These are phyloP conservation scores for Bjerkandera adusta DNA, from an alignment of 1,284 basidiomycete genomes.

Conservation along the genomic window DNA sequence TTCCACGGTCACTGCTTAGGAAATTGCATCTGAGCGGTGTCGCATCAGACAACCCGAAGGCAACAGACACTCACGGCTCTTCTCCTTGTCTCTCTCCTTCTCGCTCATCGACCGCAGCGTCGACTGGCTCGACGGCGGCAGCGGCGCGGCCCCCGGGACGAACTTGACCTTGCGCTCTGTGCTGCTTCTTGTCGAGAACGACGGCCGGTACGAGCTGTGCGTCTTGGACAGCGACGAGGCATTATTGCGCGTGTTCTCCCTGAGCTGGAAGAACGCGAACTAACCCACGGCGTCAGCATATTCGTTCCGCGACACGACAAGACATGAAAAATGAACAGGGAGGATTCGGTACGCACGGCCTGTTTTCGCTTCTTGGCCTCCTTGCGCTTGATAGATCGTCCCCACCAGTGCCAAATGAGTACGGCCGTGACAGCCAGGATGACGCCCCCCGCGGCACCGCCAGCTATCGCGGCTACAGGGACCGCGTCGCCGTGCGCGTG, in stretches of 20 bases:
- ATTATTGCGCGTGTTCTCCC: slow-evolving; percentile 42
- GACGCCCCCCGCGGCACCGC: slow-evolving; percentile 47
- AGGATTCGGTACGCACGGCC: slow-evolving; percentile 36
- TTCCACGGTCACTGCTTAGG: no score
- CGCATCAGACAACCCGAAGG: no score
- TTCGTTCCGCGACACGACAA: no score
- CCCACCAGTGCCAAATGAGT: slow-evolving; percentile 50
- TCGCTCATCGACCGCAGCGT: not conserved
- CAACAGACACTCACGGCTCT: not conserved
- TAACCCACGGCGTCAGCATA: slow-evolving; percentile 11
- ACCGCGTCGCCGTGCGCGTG: slow-evolving; percentile 20
- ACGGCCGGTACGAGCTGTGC: slow-evolving; percentile 19
- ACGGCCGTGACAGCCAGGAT: slow-evolving; percentile 43
- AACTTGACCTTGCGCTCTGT: slow-evolving; percentile 30
- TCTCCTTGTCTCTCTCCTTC: slow-evolving; percentile 13
- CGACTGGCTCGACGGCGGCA: slow-evolving; percentile 5
- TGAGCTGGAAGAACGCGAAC: slow-evolving; percentile 30
- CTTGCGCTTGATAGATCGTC: slow-evolving; percentile 39
- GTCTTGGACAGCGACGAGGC: slow-evolving; percentile 25
- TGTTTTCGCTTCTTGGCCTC: slow-evolving; percentile 36
- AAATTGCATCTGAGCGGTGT: no score
- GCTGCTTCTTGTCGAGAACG: slow-evolving; percentile 16
- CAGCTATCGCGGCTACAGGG: slow-evolving; percentile 50
- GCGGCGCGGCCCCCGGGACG: slow-evolving; percentile 1
- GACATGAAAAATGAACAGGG: no score